Evolutionary conservation across 2,329 filamentous ascomycete species (phyloP), one percentile per base, ranked within the genome.

Genomic region (Ophiognomonia clavigignenti-juglandacearum): DNA sequence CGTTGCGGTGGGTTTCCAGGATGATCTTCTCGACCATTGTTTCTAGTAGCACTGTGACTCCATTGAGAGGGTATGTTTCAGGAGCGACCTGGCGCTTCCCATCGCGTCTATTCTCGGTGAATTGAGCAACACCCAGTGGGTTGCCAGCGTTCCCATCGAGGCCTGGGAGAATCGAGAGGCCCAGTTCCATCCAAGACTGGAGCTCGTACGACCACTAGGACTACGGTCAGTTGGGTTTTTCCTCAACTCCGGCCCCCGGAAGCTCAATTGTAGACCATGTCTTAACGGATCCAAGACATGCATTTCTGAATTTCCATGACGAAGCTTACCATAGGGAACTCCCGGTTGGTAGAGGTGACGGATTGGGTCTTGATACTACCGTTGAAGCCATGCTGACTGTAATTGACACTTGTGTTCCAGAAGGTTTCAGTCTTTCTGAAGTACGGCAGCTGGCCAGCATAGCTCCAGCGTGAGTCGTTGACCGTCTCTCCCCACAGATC

Each of bases 371-470:
- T 40, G 5, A 65, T 45, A 41, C 19, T 19, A 1, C 40, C 40
- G 4, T 35, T 16, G 4, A 24, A 14, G 3, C 40, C 40, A 32
- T 43, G 40, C 32, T 43, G 18, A 6, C 22, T 14, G 4, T 18
- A 7, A 14, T 43, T 26, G 19, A 32, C 20, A 6, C 48, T 42
- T 2, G 42, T 24, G n/a, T 52, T 53, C 31, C 55, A 57, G 20
- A 57, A 51, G 2, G 41, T 55, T 52, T 69, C 67, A 0, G 58
- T 55, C 48, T 60, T 64, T 37, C 58, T 57, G 48, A 70, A 65
- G 51, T 71, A 75, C 3, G 64, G 64, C 10, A 69, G 58, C 39
- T 73, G 61, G 8, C 60, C 60, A 0, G 66, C 57, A 38, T 66
- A 70, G 42, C 62, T 63, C 64, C 71, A 75, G 16, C 59, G 53